These are phyloP conservation scores for Pleodorina starrii DNA, from an alignment of 139 green algal species.

Conservation along the genomic window DNA sequence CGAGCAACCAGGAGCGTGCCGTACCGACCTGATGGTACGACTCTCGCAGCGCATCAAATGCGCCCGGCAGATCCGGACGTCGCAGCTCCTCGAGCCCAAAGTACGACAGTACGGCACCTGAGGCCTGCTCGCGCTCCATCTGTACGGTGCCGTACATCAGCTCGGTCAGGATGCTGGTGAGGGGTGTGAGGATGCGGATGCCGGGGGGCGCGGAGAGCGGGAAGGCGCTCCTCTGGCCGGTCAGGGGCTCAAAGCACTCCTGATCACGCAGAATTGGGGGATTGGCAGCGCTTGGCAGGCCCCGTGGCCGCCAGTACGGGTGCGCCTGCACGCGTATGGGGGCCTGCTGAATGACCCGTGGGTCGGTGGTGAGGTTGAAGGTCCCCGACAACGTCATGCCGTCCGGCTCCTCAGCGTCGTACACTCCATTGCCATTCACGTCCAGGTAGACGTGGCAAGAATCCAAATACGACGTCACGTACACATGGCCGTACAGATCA, in stretches of 20 bases:
- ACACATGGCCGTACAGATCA: constrained; percentile 13
- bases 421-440: constrained; percentile 15
- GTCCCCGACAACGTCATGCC: not conserved
- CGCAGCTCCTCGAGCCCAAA: not conserved
- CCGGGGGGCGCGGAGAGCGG: constrained; percentile 17
- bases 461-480: not conserved
- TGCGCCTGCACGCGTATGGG: not conserved
- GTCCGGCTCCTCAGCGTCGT: not conserved
- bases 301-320: not conserved
- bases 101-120: not conserved
- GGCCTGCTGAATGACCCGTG: not conserved
- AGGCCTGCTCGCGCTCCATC: not conserved
- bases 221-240: not conserved
- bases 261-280: not conserved
- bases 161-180: not conserved
- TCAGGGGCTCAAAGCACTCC: constrained; percentile 9
- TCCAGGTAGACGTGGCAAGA: not conserved
- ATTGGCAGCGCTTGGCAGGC: not conserved
- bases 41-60: constrained; percentile 13
- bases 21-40: not conserved
- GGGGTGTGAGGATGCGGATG: constrained; percentile 23
- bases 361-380: not conserved
- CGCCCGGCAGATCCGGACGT: not conserved
- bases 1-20: not conserved
- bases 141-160: constrained; percentile 21